Conservation (phyloP, 2,329 filamentous ascomycete genomes). For the Aspergillus calidoustus region DNA sequence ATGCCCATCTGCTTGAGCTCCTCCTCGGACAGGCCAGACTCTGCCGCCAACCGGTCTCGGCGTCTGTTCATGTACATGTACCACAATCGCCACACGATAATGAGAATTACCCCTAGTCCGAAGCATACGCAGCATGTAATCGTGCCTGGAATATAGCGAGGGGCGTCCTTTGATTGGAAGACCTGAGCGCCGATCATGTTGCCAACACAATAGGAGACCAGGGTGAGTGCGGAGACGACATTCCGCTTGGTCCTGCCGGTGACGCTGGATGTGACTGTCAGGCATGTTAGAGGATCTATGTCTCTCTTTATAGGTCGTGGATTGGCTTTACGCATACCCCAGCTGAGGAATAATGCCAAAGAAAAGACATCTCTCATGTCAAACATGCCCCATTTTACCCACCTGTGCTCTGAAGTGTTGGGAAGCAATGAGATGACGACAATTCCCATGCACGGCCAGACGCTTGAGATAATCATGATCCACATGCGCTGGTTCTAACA, state of each 20-base stretch:
- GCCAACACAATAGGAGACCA: slow-evolving; percentile 8
- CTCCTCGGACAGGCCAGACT: neutral
- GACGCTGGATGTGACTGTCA: slow-evolving; percentile 1
- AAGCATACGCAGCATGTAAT: slow-evolving; percentile 6
- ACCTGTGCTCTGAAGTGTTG: neutral
- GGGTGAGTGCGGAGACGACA: neutral
- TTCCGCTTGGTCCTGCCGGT: slow-evolving; percentile 7
- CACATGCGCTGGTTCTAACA: too few relatives aligned
- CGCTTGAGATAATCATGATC: neutral
- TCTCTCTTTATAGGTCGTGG: neutral
- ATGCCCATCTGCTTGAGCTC: neutral
- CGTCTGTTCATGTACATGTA: slow-evolving; percentile 8
- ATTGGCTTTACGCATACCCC: neutral
- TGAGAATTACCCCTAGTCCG: neutral
- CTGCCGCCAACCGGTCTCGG: neutral
- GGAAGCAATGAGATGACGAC: neutral
- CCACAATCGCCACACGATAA: neutral
- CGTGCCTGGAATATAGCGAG: neutral
- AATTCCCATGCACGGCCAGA: neutral
- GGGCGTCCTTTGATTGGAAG: neutral
- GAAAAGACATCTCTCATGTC: slow-evolving; percentile 3
- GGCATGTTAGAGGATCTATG: neutral
- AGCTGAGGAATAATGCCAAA: neutral
- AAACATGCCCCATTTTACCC: slow-evolving; percentile 8
- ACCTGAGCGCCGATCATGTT: slow-evolving; percentile 9